Base-by-base conservation (phyloP, 176 grass and related monocot genomes). In the Zizania latifolia region DNA sequence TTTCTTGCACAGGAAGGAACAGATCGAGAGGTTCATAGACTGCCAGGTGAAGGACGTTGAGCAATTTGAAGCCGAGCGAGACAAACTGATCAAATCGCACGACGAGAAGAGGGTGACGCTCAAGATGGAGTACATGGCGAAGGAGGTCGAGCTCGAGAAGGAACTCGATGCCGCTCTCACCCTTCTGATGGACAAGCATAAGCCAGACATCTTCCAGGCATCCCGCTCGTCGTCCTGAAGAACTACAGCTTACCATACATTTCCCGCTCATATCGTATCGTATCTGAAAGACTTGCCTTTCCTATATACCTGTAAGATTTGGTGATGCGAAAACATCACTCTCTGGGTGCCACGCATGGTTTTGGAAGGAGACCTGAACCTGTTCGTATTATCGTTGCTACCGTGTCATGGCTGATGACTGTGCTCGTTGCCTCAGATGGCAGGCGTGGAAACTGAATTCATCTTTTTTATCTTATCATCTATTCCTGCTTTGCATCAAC, bases 121-220 rank as follows among this genome's bases (percentile, higher is more conserved):
- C 7, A 84, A 78, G 71, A 83, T 36, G 36, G 82, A 84, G 62
- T 92, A 90, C 83, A 71, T 94, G 84, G 75, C 73, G 31, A 87
- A 88, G 72, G 86, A 92, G 70, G 15, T 92, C 8, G 68, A 93
- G 62, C 74, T 89, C 6, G 88, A 87, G 86, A 56, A 67, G 78
- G 68, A 87, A 64, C 70, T 91, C 12, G 86, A 94, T 2, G 59
- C 82, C 13, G 77, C 58, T 4, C 79, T 90, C 8, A 86, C 82
- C 5, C 8, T 37, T 15, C 71, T 99, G 69, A 92, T 94, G 91
- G 84, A 99, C 22, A 88, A 88, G 54, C 86, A 84, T 44, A 83
- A 87, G 78, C 89, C 84, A n/a, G 75, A 78, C 45, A 84, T 41
- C 69, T 92, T 98, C 76, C 68, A 86, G 51, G 75, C 76, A 54